Evolutionary conservation across 2,329 filamentous ascomycete species (phyloP).

Genomic region (Dryadomyces sulphureus): DNA sequence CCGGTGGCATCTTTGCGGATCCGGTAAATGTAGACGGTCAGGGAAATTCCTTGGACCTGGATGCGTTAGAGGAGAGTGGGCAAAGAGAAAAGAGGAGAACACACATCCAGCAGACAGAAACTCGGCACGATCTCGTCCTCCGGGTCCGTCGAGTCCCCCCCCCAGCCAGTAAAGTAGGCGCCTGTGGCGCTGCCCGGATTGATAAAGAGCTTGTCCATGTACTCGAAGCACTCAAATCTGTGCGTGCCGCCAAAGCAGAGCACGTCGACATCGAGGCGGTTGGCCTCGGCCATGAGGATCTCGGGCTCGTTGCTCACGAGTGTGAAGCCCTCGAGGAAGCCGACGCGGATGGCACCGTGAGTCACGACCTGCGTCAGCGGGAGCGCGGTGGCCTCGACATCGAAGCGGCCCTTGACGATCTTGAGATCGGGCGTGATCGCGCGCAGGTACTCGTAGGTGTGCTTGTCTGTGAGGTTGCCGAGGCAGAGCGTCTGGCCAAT

Average conservation of each 20-base stretch:
- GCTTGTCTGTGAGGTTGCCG: conserved; percentile 66
- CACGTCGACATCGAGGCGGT: conserved; percentile 53
- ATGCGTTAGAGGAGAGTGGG: conserved; percentile 9
- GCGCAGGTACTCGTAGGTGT: conserved; percentile 68
- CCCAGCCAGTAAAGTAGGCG: conserved; percentile 44
- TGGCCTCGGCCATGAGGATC: conserved; percentile 51
- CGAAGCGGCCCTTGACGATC: conserved; percentile 53
- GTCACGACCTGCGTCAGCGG: conserved; percentile 52
- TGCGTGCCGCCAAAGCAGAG: conserved; percentile 56
- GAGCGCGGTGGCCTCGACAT: conserved; percentile 50
- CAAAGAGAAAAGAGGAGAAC: conserved; percentile 22
- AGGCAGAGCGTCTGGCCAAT: conserved; percentile 71
- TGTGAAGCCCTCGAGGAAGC: conserved; percentile 54
- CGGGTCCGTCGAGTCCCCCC: conserved; percentile 54
- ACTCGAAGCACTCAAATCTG: conserved; percentile 56
- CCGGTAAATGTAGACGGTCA: conserved; percentile 91
- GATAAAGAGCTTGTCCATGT: conserved; percentile 62
- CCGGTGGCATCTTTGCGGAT: conserved; percentile 63
- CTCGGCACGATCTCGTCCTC: conserved; percentile 68
- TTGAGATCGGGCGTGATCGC: conserved; percentile 58
- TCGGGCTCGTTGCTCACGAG: conserved; percentile 53
- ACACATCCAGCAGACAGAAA: conserved; percentile 95
- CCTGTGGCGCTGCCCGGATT: conserved; percentile 55
- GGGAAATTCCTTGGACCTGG: conserved; percentile 87
- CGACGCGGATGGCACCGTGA: conserved; percentile 49